These are phyloP conservation scores for Ogataea ramenticola DNA, from an alignment of 805 yeast species.

Conservation along the genomic window DNA sequence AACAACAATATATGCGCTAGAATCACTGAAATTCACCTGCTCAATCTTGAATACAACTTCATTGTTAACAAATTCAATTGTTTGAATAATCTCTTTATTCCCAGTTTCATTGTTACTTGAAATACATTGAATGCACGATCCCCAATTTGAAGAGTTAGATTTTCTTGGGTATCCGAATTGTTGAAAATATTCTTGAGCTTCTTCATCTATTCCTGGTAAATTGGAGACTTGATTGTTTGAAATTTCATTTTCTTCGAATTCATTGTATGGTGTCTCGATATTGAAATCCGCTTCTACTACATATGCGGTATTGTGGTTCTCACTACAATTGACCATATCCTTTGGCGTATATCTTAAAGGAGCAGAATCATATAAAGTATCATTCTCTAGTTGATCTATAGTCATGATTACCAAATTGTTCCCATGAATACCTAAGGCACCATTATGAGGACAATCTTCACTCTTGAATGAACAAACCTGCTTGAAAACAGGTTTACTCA, in stretches of 20 bases:
- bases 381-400: slow-evolving; percentile 32
- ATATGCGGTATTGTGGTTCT: slow-evolving; percentile 24
- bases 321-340: slow-evolving; percentile 26
- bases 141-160: slow-evolving; percentile 29
- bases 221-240: slow-evolving; percentile 12
- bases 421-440: slow-evolving; percentile 56
- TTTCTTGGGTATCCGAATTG: slow-evolving; percentile 36
- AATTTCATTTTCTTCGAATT: slow-evolving; percentile 5
- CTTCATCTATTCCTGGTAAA: slow-evolving; percentile 13
- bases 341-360: slow-evolving; percentile 47
- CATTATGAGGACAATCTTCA: slow-evolving; percentile 51
- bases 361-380: slow-evolving; percentile 29
- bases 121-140: slow-evolving; percentile 47
- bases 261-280: slow-evolving; percentile 24
- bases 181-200: slow-evolving; percentile 29
- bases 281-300: slow-evolving; percentile 40
- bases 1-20: slow-evolving; percentile 32
- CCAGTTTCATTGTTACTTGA: slow-evolving; percentile 18
- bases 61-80: slow-evolving; percentile 35
- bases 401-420: slow-evolving; percentile 49
- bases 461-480: slow-evolving; percentile 50
- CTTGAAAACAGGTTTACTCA: slow-evolving; percentile 33
- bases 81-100: slow-evolving; percentile 28
- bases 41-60: slow-evolving; percentile 38
- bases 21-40: slow-evolving; percentile 22